These are phyloP conservation scores for Talaromyces pinophilus DNA, from an alignment of 2,329 filamentous ascomycete species.

Conservation along the genomic window DNA sequence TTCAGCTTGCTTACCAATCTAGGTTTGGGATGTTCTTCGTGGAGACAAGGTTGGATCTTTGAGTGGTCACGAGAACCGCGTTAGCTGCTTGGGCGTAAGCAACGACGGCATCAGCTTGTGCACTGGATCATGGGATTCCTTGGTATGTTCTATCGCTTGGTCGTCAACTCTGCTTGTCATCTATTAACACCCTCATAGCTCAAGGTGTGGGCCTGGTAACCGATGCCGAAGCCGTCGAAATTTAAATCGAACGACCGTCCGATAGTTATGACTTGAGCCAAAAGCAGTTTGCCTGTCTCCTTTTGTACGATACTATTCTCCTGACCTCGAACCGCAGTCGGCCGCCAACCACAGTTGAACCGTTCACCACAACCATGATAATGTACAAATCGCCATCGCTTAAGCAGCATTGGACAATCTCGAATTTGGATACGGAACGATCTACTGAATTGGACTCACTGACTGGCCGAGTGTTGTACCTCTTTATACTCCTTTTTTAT, in stretches of 20 bases:
- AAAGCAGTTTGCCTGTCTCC: slow-evolving; percentile 32
- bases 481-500: slow-evolving; percentile 33
- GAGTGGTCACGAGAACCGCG: slow-evolving; percentile 96
- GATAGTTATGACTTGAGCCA: slow-evolving; percentile 31
- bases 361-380: slow-evolving; percentile 24
- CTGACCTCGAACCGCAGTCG: slow-evolving; percentile 29
- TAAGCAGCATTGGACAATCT: slow-evolving; percentile 20
- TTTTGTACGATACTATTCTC: slow-evolving; percentile 51
- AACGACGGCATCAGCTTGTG: slow-evolving; percentile 99
- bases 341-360: slow-evolving; percentile 31
- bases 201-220: slow-evolving; percentile 83
- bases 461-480: slow-evolving; percentile 24
- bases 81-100: slow-evolving; percentile 97
- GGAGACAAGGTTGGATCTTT: slow-evolving; percentile 96
- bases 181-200: slow-evolving; percentile 54
- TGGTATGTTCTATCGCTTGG: slow-evolving; percentile 63
- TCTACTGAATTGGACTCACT: slow-evolving; percentile 4
- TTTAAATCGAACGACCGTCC: slow-evolving; percentile 38
- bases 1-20: slow-evolving; percentile 23
- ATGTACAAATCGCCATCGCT: neutral
- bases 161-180: too few species aligned
- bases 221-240: slow-evolving; percentile 40
- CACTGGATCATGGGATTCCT: slow-evolving; percentile 98
- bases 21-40: slow-evolving; percentile 98
- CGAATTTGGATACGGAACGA: slow-evolving; percentile 12